phyloP scores from a whole-genome alignment of 2,329 filamentous ascomycete genomes.

The Fusarium xylarioides region DNA sequence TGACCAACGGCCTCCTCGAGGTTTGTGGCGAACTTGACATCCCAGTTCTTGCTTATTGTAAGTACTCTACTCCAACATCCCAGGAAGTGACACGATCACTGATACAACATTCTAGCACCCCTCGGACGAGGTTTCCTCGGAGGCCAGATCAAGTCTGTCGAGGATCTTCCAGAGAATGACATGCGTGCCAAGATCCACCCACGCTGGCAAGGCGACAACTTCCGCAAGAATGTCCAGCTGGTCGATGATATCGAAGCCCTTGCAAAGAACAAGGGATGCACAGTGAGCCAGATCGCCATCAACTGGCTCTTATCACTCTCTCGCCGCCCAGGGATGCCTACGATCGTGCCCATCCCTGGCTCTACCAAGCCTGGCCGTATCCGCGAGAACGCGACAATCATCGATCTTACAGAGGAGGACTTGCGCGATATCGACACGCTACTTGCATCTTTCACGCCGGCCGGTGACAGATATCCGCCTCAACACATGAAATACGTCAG shows the following conservation, averaged over 20 bases:
- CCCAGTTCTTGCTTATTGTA: slow-evolving; percentile 72
- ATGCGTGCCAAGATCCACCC: slow-evolving; percentile 55
- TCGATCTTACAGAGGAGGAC: slow-evolving; percentile 61
- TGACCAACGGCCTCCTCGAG: slow-evolving; percentile 57
- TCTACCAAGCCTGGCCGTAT: slow-evolving; percentile 65
- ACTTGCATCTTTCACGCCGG: slow-evolving; percentile 57
- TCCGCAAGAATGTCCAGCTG: slow-evolving; percentile 70
- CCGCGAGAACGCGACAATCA: slow-evolving; percentile 65
- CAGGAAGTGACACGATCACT: slow-evolving; percentile 13
- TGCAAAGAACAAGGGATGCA: slow-evolving; percentile 67
- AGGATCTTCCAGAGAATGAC: slow-evolving; percentile 66
- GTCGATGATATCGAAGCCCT: slow-evolving; percentile 65
- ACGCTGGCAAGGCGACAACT: slow-evolving; percentile 69
- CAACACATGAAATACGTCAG: slow-evolving; percentile 28
- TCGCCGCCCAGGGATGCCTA: slow-evolving; percentile 61
- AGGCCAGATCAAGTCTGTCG: slow-evolving; percentile 59
- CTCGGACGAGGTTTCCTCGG: slow-evolving; percentile 59
- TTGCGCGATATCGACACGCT: slow-evolving; percentile 60
- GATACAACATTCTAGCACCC: slow-evolving; percentile 49
- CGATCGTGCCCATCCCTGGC: slow-evolving; percentile 73
- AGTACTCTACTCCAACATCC: neutral
- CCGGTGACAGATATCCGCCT: slow-evolving; percentile 60
- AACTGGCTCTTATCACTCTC: slow-evolving; percentile 67
- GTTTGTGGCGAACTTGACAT: slow-evolving; percentile 70
- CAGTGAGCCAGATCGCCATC: slow-evolving; percentile 71